Percentiles rank a stretch among this genome's conserved stretches.
These are phyloP conservation scores for Fusarium poae DNA, from an alignment of 2,329 filamentous ascomycete genomes.

Conservation along the genomic window DNA sequence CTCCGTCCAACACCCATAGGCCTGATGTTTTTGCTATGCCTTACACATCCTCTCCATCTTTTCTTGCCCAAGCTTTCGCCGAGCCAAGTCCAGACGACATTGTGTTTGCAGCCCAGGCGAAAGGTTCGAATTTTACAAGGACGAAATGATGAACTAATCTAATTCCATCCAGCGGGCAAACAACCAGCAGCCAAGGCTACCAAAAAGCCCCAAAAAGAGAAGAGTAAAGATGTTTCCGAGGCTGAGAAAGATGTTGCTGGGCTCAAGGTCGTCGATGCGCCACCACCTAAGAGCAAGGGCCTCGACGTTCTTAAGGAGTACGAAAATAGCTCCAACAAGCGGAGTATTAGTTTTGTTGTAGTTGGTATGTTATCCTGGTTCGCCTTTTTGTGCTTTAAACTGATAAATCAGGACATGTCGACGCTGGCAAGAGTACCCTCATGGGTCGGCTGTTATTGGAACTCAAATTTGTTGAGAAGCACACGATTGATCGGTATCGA, in stretches of 20 bases:
- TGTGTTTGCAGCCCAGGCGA: slow-evolving; percentile 86
- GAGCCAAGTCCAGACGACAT: slow-evolving; percentile 92
- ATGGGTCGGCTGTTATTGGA: slow-evolving; percentile 96
- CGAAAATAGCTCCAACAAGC: slow-evolving; percentile 80
- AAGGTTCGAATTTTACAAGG: slow-evolving; percentile 78
- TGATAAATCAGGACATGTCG: slow-evolving; percentile 81
- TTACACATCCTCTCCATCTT: slow-evolving; percentile 63
- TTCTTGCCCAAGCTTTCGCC: slow-evolving; percentile 75
- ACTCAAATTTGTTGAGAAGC: slow-evolving; percentile 86
- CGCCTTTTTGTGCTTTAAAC: neutral
- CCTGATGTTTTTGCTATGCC: slow-evolving; percentile 60
- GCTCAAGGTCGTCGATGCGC: slow-evolving; percentile 64
- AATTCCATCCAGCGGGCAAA: slow-evolving; percentile 67
- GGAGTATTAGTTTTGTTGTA: slow-evolving; percentile 89
- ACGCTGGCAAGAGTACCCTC: slow-evolving; percentile 96
- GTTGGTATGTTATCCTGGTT: slow-evolving; percentile 73
- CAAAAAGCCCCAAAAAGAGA: slow-evolving; percentile 59
- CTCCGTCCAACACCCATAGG: slow-evolving; percentile 50
- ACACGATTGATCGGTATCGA: slow-evolving; percentile 88
- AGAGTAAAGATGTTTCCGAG: slow-evolving; percentile 52
- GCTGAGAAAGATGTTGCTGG: slow-evolving; percentile 50
- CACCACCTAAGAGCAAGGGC: slow-evolving; percentile 78
- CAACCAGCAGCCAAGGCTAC: slow-evolving; percentile 58
- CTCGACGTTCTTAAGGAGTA: slow-evolving; percentile 87
- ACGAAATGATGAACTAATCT: slow-evolving; percentile 65